phyloP scores from a whole-genome alignment of 1,284 basidiomycete genomes.

The Microbotryum silenes-acaulis region DNA sequence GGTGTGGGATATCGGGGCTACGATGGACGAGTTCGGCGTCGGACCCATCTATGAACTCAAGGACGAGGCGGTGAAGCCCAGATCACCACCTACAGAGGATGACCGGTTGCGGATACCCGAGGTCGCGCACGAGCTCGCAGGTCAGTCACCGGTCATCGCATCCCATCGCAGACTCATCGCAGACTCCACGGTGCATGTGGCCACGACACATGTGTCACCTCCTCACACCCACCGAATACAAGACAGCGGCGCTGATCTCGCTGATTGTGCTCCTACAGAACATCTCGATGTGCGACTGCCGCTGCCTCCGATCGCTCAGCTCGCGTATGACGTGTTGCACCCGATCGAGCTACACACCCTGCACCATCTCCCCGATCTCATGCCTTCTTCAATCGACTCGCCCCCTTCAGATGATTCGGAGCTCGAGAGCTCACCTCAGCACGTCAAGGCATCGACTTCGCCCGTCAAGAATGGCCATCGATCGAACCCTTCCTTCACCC shows the following conservation, averaged over 20 bases:
- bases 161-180: too few relatives aligned
- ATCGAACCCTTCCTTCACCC: too few relatives aligned
- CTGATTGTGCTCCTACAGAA: constrained; percentile 5
- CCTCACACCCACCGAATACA: neutral
- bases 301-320: constrained; percentile 13
- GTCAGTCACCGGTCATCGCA: constrained; percentile 3
- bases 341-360: constrained; percentile 15
- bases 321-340: constrained; percentile 20
- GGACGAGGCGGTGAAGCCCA: constrained; percentile 20
- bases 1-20: constrained; percentile 30
- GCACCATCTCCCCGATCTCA: constrained; percentile 5
- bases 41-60: constrained; percentile 14
- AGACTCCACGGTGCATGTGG: too few relatives aligned
- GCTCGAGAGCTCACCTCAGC: neutral
- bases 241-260: neutral
- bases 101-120: constrained; percentile 11
- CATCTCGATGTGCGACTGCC: constrained; percentile 4
- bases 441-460: too few relatives aligned
- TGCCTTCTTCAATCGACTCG: constrained; percentile 2
- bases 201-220: too few relatives aligned
- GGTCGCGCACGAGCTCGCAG: constrained; percentile 17
- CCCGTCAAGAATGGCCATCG: too few relatives aligned
- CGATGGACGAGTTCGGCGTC: constrained; percentile 22
- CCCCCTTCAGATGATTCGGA: constrained; percentile 7
- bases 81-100: constrained; percentile 5